Base-by-base conservation (phyloP, 176 grass and related monocot species). In the Saccharum spontaneum region DNA sequence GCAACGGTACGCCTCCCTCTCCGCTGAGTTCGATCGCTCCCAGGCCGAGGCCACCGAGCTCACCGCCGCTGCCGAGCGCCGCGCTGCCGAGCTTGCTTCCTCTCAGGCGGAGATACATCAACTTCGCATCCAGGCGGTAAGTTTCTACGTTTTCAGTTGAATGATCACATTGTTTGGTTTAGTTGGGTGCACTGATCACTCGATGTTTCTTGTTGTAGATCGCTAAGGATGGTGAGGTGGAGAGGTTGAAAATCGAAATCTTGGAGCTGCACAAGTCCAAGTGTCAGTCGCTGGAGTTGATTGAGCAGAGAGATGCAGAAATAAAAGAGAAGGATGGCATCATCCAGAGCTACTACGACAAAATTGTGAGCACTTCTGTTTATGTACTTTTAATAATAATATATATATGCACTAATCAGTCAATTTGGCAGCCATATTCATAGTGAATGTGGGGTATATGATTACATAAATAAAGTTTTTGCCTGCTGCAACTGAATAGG, bases 41-140 rank as follows among this genome's bases (percentile, higher is more conserved):
- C 89, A 88, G 77, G 85, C 97, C 18, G 91, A 96, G 89, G 88
- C 78, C 3, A 37, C 86, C 41, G 91, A 94, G 84, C 93, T 94
- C 50, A 44, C 86, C 8, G 78, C 90, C 9, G 83, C 86, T 28
- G 87, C 93, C 16, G 91, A 99, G 70, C 88, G 82, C n/a, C 88
- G 83, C 20, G 85, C 86, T 11, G 89, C 97, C 20, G 86, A 87
- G 37, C 78, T 94, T 17, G 91, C 97, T 31, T 89, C 87, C 43
- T 87, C 86, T 49, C 94, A 91, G 82, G 73, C 91, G 37, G 90
- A 96, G 84, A 94, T 94, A 91, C 91, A 99, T 20, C 94, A 99
- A 62, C 97, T 99, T 69, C 94, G 91, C 86, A 83, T 99, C 78
- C 89, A 94, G 83, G 86, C 84, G 3, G 97, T 99, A 92, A 76